phyloP scores from a whole-genome alignment of 2,329 filamentous ascomycete species.

The Cordyceps farinosa region DNA sequence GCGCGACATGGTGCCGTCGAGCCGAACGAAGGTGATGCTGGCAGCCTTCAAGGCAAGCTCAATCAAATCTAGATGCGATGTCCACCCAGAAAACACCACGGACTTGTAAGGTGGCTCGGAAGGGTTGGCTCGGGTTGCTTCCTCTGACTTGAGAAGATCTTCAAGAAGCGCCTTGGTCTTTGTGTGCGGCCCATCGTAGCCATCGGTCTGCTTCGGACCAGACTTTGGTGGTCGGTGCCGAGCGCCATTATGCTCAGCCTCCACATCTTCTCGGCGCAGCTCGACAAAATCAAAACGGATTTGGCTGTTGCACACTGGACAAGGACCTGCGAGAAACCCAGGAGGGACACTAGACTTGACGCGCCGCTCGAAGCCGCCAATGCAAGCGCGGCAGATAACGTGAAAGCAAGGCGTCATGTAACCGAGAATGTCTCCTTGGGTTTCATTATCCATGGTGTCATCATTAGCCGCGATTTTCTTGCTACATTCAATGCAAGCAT shows the following conservation, averaged over 20 bases:
- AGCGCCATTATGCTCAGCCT: slow-evolving; percentile 52
- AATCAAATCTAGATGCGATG: slow-evolving; percentile 88
- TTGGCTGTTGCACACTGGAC: slow-evolving; percentile 64
- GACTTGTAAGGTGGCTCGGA: slow-evolving; percentile 79
- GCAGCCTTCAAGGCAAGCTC: slow-evolving; percentile 70
- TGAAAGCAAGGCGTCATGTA: slow-evolving; percentile 87
- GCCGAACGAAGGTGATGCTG: slow-evolving; percentile 68
- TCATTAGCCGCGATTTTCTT: slow-evolving; percentile 58
- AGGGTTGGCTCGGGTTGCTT: slow-evolving; percentile 57
- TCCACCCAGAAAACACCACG: slow-evolving; percentile 96
- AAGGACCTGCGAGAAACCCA: slow-evolving; percentile 48
- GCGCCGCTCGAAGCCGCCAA: slow-evolving; percentile 55
- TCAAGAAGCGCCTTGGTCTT: slow-evolving; percentile 81
- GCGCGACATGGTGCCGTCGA: slow-evolving; percentile 87
- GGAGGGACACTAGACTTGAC: slow-evolving; percentile 39
- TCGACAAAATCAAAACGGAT: slow-evolving; percentile 64
- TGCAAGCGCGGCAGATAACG: slow-evolving; percentile 73
- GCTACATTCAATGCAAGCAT: slow-evolving; percentile 68
- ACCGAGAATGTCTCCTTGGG: slow-evolving; percentile 63
- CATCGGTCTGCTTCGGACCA: slow-evolving; percentile 55
- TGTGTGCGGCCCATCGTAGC: slow-evolving; percentile 82
- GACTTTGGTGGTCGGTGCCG: slow-evolving; percentile 30
- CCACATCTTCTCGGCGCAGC: slow-evolving; percentile 61
- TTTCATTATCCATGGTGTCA: slow-evolving; percentile 52
- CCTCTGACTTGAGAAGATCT: slow-evolving; percentile 64